These are phyloP conservation scores for Fraxinus angustifolia DNA, from an alignment of 305 asterid genomes.

Conservation along the genomic window DNA sequence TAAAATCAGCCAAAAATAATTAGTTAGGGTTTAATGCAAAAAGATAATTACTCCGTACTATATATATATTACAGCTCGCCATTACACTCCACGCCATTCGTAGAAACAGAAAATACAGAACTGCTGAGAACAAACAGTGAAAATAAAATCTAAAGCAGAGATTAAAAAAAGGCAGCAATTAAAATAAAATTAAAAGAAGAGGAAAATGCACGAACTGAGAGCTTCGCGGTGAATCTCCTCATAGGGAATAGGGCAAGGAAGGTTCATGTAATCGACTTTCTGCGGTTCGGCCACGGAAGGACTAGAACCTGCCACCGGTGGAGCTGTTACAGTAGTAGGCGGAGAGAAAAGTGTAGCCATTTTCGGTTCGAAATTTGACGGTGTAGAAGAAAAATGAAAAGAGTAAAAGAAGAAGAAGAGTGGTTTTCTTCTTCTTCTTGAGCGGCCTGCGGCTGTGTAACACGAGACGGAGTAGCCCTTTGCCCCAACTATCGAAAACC, in stretches of 20 bases:
- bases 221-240: constrained; percentile 98
- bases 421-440: constrained; percentile 7
- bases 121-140: not conserved
- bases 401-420: not conserved
- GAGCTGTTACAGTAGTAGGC: constrained; percentile 13
- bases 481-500: constrained; percentile 27
- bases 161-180: not conserved
- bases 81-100: not conserved
- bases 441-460: constrained; percentile 22
- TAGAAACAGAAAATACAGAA: not conserved
- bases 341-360: constrained; percentile 43
- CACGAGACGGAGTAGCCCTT: constrained; percentile 25
- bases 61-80: not conserved
- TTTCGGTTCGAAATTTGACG: not conserved
- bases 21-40: constrained; percentile 12
- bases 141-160: not conserved
- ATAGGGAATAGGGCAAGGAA: constrained; percentile 90
- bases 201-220: constrained; percentile 52
- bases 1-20: not conserved
- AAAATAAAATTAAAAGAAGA: not conserved
- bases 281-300: constrained; percentile 44
- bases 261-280: constrained; percentile 62
- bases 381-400: not conserved
- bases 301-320: constrained; percentile 37
- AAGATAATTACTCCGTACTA: not conserved